Conservation (phyloP, 306 rosid genomes). For the Cajanus cajan region DNA sequence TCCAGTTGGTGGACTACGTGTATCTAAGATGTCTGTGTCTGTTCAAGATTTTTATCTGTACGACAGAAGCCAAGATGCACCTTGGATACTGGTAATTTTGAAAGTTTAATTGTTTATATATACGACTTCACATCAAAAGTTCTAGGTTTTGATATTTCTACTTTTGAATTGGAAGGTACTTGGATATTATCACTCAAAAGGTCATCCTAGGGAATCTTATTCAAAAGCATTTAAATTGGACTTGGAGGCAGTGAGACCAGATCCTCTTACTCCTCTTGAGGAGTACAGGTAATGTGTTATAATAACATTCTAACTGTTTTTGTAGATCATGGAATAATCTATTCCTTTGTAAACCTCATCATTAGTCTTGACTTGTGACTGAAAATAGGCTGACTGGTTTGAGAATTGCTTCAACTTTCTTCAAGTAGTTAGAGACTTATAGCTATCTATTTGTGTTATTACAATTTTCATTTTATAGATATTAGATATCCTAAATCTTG, state of each 20-base stretch:
- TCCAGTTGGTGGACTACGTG: constrained; percentile 71
- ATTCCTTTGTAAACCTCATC: not conserved
- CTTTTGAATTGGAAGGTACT: constrained; percentile 64
- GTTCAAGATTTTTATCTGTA: constrained; percentile 74
- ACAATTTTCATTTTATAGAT: not conserved
- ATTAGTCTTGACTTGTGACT: not conserved
- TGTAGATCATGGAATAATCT: not conserved
- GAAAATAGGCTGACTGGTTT: not conserved
- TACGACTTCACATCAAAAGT: constrained; percentile 13
- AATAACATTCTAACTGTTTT: not conserved
- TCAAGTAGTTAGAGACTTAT: constrained; percentile 1
- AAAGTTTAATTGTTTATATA: constrained; percentile 12
- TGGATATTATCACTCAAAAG: constrained; percentile 80
- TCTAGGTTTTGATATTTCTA: constrained; percentile 23
- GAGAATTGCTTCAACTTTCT: constrained; percentile 23
- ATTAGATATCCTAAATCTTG: not conserved
- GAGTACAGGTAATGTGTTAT: constrained; percentile 70
- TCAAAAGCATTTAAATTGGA: constrained; percentile 90
- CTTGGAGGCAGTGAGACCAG: constrained; percentile 94
- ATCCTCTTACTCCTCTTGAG: constrained; percentile 92
- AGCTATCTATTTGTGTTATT: constrained; percentile 9
- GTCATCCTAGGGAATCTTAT: constrained; percentile 78
- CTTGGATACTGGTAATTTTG: constrained; percentile 82
- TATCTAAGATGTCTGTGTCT: constrained; percentile 73
- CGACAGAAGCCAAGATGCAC: constrained; percentile 82